These are phyloP conservation scores for Trichoderma citrinoviride DNA, from an alignment of 2,329 filamentous ascomycete species.

Conservation along the genomic window DNA sequence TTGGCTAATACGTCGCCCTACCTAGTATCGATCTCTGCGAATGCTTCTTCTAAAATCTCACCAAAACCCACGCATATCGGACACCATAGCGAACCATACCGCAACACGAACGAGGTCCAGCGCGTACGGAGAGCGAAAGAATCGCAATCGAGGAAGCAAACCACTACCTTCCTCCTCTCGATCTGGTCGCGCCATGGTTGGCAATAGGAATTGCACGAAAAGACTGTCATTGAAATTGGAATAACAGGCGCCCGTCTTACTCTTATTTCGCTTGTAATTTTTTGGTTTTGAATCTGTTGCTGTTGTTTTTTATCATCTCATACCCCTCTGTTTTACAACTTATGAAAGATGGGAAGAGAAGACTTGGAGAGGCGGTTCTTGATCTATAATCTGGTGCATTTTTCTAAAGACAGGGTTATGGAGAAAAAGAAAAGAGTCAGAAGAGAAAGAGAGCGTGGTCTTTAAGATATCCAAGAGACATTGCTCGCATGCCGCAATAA, in stretches of 20 bases:
- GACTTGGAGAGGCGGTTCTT: neutral
- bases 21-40: conserved; percentile 43
- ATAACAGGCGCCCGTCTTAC: neutral
- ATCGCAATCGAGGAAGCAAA: neutral
- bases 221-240: neutral
- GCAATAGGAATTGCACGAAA: neutral
- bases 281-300: neutral
- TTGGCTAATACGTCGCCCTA: neutral
- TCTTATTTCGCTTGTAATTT: neutral
- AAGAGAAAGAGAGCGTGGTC: no score
- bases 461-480: no score
- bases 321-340: neutral
- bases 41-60: conserved; percentile 38
- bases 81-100: neutral
- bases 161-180: neutral
- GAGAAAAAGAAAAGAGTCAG: no score
- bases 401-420: no score
- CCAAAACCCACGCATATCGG: neutral
- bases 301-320: neutral
- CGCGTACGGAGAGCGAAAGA: neutral
- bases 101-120: neutral
- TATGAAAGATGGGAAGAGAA: neutral
- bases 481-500: no score
- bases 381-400: neutral
- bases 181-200: neutral